phyloP scores from a whole-genome alignment of 371 early-diverging fungal genomes.

The Choanephora cucurbitarum region DNA sequence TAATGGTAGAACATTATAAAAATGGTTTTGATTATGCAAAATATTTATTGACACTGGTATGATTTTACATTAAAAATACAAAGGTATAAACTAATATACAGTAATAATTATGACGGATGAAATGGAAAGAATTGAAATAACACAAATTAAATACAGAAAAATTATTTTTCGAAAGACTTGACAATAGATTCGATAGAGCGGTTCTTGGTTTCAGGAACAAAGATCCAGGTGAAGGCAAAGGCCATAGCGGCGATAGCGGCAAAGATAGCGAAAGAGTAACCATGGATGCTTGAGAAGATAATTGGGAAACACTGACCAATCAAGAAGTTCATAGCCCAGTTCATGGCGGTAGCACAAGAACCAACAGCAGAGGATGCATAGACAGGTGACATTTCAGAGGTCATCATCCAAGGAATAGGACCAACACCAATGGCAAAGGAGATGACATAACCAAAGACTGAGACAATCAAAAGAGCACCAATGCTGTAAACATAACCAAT shows the following conservation, averaged over 20 bases:
- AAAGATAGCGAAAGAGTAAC: slow-evolving; percentile 28
- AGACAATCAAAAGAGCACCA: slow-evolving; percentile 57
- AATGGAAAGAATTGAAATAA: too few species aligned
- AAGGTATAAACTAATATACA: too few species aligned
- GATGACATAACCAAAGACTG: slow-evolving; percentile 78
- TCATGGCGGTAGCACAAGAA: slow-evolving; percentile 57
- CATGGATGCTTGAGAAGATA: slow-evolving; percentile 18
- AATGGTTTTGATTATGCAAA: too few species aligned
- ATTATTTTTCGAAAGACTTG: slow-evolving; percentile 10
- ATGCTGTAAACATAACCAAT: slow-evolving; percentile 52
- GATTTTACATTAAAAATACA: too few species aligned
- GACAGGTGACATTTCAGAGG: slow-evolving; percentile 71
- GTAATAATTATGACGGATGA: too few species aligned
- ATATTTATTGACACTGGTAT: too few species aligned
- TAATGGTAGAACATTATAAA: too few species aligned
- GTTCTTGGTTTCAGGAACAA: slow-evolving; percentile 83
- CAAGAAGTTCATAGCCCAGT: slow-evolving; percentile 55
- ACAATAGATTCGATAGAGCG: slow-evolving; percentile 64
- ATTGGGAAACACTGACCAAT: slow-evolving; percentile 28
- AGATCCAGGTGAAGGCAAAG: slow-evolving; percentile 35
- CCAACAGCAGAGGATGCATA: slow-evolving; percentile 62
- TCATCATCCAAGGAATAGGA: slow-evolving; percentile 81
- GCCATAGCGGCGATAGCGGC: slow-evolving; percentile 27
- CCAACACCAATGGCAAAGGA: slow-evolving; percentile 86
- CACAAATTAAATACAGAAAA: not conserved